Evolutionary conservation across 2,329 filamentous ascomycete species (phyloP).

Genomic region (Gyromitra esculenta): DNA sequence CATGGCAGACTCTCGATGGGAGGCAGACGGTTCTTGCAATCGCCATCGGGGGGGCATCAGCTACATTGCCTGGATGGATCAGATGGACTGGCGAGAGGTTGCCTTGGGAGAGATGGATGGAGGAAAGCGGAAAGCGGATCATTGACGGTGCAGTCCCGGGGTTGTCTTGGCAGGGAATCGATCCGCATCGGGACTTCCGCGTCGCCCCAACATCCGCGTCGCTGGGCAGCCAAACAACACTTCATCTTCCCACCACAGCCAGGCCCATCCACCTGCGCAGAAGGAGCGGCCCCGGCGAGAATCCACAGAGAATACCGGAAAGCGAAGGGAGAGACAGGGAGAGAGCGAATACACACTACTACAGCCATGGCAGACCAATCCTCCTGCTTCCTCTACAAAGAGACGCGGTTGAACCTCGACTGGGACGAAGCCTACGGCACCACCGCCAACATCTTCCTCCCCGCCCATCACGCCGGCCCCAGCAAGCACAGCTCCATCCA

Average conservation of each 20-base stretch:
- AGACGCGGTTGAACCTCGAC: constrained; percentile 85
- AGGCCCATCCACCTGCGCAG: neutral
- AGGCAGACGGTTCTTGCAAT: neutral
- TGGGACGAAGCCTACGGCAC: constrained; percentile 71
- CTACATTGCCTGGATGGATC: neutral
- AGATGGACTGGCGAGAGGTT: too few relatives aligned
- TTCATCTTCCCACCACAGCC: constrained; percentile 12
- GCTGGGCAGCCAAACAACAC: constrained; percentile 38
- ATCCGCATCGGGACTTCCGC: constrained; percentile 24
- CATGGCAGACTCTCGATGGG: neutral
- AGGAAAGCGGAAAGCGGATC: neutral
- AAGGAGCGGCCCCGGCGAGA: too few relatives aligned
- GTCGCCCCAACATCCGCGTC: constrained; percentile 44
- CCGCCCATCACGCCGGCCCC: constrained; percentile 64
- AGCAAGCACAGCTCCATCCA: constrained; percentile 58
- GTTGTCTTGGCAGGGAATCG: constrained; percentile 29
- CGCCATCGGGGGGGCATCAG: neutral
- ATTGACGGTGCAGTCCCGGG: neutral
- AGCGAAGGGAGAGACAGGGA: neutral
- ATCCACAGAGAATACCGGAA: neutral
- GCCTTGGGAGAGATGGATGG: too few relatives aligned
- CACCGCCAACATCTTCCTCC: constrained; percentile 75
- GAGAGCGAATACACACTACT: neutral
- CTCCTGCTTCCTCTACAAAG: constrained; percentile 78
- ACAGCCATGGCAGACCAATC: constrained; percentile 64